Evolutionary conservation across 768 basidiomycete genomes (phyloP).

Genomic region (Chalciporus sphaerocephalus): DNA sequence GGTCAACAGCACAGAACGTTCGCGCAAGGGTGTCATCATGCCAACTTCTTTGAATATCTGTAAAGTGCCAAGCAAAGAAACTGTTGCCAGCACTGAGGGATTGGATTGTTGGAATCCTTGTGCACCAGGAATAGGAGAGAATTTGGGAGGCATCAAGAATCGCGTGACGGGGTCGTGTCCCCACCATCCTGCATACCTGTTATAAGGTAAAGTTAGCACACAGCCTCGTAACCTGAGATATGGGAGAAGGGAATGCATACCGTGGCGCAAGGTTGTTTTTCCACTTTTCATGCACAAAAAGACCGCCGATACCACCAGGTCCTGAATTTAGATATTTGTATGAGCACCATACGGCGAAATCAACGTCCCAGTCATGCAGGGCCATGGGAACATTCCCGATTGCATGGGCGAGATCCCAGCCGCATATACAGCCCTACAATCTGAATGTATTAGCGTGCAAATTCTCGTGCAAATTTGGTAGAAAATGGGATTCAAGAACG

Average conservation of each 20-base stretch:
- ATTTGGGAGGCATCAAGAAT: slow-evolving; percentile 83
- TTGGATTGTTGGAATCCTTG: slow-evolving; percentile 97
- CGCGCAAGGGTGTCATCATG: slow-evolving; percentile 64
- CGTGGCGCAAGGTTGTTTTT: slow-evolving; percentile 56
- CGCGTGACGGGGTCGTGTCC: slow-evolving; percentile 85
- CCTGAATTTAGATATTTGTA: slow-evolving; percentile 98
- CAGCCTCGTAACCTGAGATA: slow-evolving; percentile 2
- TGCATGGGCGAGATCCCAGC: slow-evolving; percentile 96
- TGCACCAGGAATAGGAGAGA: slow-evolving; percentile 83
- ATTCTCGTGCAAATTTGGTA: slow-evolving; percentile 9
- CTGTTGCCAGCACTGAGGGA: slow-evolving; percentile 76
- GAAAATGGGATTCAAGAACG: slow-evolving; percentile 1
- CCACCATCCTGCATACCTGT: slow-evolving; percentile 96
- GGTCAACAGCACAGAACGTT: slow-evolving; percentile 70
- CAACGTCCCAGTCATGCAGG: slow-evolving; percentile 90
- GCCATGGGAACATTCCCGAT: slow-evolving; percentile 87
- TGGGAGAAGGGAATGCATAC: slow-evolving; percentile 38
- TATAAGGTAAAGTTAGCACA: slow-evolving; percentile 12
- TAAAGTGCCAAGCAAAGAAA: slow-evolving; percentile 79
- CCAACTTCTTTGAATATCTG: slow-evolving; percentile 76
- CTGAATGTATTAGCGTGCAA: slow-evolving; percentile 13
- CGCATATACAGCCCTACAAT: slow-evolving; percentile 84
- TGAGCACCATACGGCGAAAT: slow-evolving; percentile 98
- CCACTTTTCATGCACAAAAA: slow-evolving; percentile 87
- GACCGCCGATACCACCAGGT: slow-evolving; percentile 94